Evolutionary conservation across 805 yeast species (phyloP).

Genomic region (Candida parachauliodes): DNA sequence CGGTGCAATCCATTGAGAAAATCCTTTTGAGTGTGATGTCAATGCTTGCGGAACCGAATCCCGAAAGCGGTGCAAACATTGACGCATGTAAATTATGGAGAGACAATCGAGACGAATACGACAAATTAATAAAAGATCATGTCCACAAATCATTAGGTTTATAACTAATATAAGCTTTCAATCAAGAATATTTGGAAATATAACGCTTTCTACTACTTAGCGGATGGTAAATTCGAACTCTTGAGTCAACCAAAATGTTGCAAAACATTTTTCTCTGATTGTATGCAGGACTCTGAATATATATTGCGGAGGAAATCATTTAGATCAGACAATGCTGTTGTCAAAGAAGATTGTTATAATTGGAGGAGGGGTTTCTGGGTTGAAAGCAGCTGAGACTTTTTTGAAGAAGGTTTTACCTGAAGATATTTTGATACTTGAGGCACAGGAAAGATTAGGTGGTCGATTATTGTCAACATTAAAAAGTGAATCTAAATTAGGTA

Average conservation of each 20-base stretch:
- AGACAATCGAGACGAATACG: conserved; percentile 69
- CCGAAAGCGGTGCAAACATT: conserved; percentile 91
- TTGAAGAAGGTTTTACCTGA: conserved; percentile 26
- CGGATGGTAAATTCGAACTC: no score
- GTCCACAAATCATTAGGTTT: conserved; percentile 73
- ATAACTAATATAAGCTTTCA: neutral
- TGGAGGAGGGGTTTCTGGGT: conserved; percentile 80
- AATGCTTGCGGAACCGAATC: conserved; percentile 96
- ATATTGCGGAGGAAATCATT: neutral
- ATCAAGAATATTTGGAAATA: no score
- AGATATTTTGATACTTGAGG: conserved; percentile 58
- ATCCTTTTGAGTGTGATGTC: conserved; percentile 88
- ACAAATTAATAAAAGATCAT: conserved; percentile 59
- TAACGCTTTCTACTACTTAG: no score
- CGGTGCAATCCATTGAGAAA: conserved; percentile 97
- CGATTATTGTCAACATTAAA: conserved; percentile 46
- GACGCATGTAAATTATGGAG: conserved; percentile 87
- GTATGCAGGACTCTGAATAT: no score
- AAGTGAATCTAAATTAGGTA: conserved; percentile 29
- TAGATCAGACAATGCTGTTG: neutral
- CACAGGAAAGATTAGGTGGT: conserved; percentile 68
- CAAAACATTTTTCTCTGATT: no score
- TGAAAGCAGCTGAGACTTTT: conserved; percentile 56
- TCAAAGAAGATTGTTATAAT: conserved; percentile 48
- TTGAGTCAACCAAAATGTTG: no score